Percentiles rank a stretch among this genome's conserved stretches.
phyloP scores from a whole-genome alignment of 371 early-diverging fungal genomes.

The Mortierella sp. region DNA sequence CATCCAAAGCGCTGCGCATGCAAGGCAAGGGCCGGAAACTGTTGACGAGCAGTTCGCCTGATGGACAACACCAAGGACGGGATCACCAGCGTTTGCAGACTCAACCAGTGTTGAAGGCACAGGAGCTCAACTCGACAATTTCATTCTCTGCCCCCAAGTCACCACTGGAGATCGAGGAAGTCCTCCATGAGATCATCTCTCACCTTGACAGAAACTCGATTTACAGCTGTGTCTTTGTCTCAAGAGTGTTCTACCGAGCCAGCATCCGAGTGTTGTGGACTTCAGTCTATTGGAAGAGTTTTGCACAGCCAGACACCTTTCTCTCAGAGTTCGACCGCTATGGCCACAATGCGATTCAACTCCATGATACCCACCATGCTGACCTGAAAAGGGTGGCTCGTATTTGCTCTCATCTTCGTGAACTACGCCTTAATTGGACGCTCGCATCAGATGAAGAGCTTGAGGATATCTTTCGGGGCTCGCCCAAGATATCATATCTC shows the following conservation, averaged over 20 bases:
- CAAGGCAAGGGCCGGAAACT: no score
- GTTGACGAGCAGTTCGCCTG: no score
- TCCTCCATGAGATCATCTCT: constrained; percentile 40
- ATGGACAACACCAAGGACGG: no score
- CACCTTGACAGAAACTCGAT: constrained; percentile 33
- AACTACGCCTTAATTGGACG: constrained; percentile 45
- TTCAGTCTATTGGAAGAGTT: constrained; percentile 36
- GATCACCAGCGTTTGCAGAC: no score
- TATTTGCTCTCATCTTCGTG: constrained; percentile 30
- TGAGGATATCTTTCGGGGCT: constrained; percentile 13
- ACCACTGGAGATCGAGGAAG: constrained; percentile 41
- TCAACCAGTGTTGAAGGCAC: no score
- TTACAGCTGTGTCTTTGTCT: constrained; percentile 31
- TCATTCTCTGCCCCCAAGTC: constrained; percentile 16
- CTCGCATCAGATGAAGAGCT: constrained; percentile 19
- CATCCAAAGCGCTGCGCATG: no score
- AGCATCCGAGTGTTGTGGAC: constrained; percentile 38
- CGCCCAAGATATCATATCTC: constrained; percentile 36
- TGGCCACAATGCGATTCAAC: constrained; percentile 35
- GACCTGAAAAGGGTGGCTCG: constrained; percentile 36
- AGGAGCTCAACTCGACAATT: no score
- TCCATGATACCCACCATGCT: constrained; percentile 44
- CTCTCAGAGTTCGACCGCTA: constrained; percentile 42
- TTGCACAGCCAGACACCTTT: constrained; percentile 19
- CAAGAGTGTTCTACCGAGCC: constrained; percentile 38